Base-by-base conservation (phyloP, 257 asterid genomes). In the Marsdenia floribunda region DNA sequence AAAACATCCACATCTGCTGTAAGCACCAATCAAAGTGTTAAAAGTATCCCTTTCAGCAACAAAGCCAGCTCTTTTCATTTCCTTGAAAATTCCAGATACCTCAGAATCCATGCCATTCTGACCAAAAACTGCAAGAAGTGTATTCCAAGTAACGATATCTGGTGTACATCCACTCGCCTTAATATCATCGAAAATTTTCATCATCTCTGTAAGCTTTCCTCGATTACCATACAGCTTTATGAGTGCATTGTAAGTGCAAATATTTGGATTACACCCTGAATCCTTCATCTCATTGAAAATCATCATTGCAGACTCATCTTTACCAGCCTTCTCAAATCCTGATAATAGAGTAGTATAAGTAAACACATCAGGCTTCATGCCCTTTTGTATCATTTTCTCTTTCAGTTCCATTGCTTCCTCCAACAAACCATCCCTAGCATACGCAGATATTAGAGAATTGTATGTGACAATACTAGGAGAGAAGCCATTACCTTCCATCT, bases 241-340 rank as follows among this genome's bases (percentile, higher is more conserved):
- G 18, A 94, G 86, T 4, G 99, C 96, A 75, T 94, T 94, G 72
- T 87, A 94, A 3, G 99, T 94, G 83, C 96, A 94, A 49, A 92
- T 94, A 83, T 94, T 94, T 16, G 99, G 97, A 50, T 80, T 88
- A 79, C 96, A 90, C 16, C 92, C 95, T 2, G 80, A 77, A 76
- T 64, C 49, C 59, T 78, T 82, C 98, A 93, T 93, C 82, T 93
- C 97, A 61, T 90, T 85, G 58, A 88, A 91, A 50, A 90, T 77
- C 85, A 81, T 86, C 90, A 88, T 86, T 2, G 98, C 98, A 7
- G 88, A 80, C 78, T 86, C 96, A 73, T 94, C 97, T 83, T 88
- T 94, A 29, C 97, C 99, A 29, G 97, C 92, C 86, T 92, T 90
- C 85, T 94, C 97, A 75, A 87, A 94, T 64, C 99, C 99, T 0